These are phyloP conservation scores for Cyberlindnera petersonii DNA, from an alignment of 805 yeast genomes.

Conservation along the genomic window DNA sequence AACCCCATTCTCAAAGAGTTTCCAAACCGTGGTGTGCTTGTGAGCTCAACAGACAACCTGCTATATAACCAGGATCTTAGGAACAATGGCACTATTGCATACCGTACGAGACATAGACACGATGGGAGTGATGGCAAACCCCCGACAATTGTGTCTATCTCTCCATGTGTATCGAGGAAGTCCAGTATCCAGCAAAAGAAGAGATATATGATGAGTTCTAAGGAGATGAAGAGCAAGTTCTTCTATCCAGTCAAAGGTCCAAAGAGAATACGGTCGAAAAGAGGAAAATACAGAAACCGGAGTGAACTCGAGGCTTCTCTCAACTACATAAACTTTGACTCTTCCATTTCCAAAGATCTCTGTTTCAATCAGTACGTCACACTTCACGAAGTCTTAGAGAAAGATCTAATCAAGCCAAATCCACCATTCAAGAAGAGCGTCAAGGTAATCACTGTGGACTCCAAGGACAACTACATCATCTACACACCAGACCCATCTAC, in stretches of 20 bases:
- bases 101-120: constrained; percentile 2
- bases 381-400: constrained; percentile 9
- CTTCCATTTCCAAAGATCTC: constrained; percentile 23
- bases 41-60: constrained; percentile 8
- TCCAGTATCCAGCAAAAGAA: constrained; percentile 17
- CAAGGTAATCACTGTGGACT: constrained; percentile 25
- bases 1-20: constrained; percentile 11
- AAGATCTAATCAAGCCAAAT: constrained; percentile 13
- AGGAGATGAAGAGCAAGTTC: constrained; percentile 19
- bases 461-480: constrained; percentile 25
- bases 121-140: constrained; percentile 15
- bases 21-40: constrained; percentile 9
- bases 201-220: constrained; percentile 23
- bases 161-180: constrained; percentile 16
- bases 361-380: constrained; percentile 19
- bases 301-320: constrained; percentile 23
- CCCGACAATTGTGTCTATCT: constrained; percentile 21
- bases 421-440: constrained; percentile 14
- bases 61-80: neutral
- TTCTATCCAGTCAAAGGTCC: constrained; percentile 27
- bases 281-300: constrained; percentile 26
- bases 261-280: constrained; percentile 18
- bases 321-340: constrained; percentile 23
- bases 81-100: constrained; percentile 4
- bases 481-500: constrained; percentile 25